phyloP scores from a whole-genome alignment of 129 eudicot species.

The Gnaphalium uliginosum region DNA sequence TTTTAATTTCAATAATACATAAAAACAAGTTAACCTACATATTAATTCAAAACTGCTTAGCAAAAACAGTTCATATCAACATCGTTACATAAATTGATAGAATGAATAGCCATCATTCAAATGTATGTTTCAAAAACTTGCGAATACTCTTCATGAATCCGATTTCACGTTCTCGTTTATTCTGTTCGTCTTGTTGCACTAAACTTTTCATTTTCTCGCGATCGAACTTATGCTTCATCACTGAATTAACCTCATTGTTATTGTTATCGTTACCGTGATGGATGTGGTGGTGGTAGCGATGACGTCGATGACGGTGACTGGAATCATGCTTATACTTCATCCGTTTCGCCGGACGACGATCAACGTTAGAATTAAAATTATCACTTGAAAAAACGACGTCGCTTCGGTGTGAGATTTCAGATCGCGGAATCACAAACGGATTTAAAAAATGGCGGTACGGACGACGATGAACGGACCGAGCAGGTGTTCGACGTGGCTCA shows the following conservation, averaged over 20 bases:
- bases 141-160: conserved; percentile 37
- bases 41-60: conserved; percentile 18
- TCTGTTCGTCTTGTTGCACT: conserved; percentile 5
- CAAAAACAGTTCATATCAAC: conserved; percentile 24
- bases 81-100: not conserved
- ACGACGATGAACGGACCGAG: conserved; percentile 6
- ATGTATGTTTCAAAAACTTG: conserved; percentile 32
- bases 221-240: conserved; percentile 17
- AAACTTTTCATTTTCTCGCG: conserved; percentile 7
- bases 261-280: conserved; percentile 12
- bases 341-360: not conserved
- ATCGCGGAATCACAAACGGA: not conserved
- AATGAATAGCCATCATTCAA: conserved; percentile 25
- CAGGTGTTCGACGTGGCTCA: conserved; percentile 5
- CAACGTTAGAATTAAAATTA: not conserved
- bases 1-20: conserved; percentile 16
- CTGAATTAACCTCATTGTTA: not conserved
- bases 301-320: conserved; percentile 18
- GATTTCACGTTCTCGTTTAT: not conserved
- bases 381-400: not conserved
- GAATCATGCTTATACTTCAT: conserved; percentile 21
- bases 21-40: conserved; percentile 7
- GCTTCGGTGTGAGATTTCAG: conserved; percentile 15
- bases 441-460: conserved; percentile 1
- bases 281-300: conserved; percentile 17